Base-by-base conservation (phyloP, 805 yeast species). In the Monosporozyma aerobia region DNA sequence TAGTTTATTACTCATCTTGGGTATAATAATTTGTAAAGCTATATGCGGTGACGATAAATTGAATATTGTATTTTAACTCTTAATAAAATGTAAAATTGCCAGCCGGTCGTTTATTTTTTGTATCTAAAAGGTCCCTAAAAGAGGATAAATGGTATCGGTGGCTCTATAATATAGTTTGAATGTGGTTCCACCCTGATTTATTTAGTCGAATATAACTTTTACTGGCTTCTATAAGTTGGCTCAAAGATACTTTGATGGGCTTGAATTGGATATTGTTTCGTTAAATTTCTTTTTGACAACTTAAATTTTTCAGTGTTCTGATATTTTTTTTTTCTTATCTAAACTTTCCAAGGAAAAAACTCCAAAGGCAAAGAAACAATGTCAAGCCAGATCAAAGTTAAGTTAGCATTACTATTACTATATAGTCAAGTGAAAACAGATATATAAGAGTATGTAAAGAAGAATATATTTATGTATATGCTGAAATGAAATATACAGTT, bases 1-100 rank as follows among this genome's bases (percentile, higher is more conserved):
- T 16, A 52, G 23, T 23, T 48, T 54, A 5, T 43, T 47, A 50
- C 55, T 54, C 57, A 54, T 54, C 13, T 19, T 35, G 39, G 8
- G 19, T 14, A 35, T 35, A 13, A 35, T 3, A 5, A 14, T 7
- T 35, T 35, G n/a, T 35, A 35, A 35, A 13, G 7, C 16, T 14
- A n/a, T 35, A 6, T 14, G 5, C 14, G 7, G n/a, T 11, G 39
- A 35, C 14, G 16, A 13, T 13, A 13, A 35, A 14, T 5, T 13
- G n/a, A 14, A 14, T 6, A 13, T 13, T 14, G 13, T 44, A 7
- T 8, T 27, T 27, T 33, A 27, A 25, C 9, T 23, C n/a, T 40
- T 19, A 19, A 40, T 19, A 40, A 19, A 9, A 3, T 40, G 43
- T 40, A 23, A 9, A 40, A 11, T 35, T 35, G 39, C 14, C 16